Percentiles rank a stretch among this genome's conserved stretches.
Evolutionary conservation across 1,284 basidiomycete species (phyloP).

Genomic region (Tremellales sp.): DNA sequence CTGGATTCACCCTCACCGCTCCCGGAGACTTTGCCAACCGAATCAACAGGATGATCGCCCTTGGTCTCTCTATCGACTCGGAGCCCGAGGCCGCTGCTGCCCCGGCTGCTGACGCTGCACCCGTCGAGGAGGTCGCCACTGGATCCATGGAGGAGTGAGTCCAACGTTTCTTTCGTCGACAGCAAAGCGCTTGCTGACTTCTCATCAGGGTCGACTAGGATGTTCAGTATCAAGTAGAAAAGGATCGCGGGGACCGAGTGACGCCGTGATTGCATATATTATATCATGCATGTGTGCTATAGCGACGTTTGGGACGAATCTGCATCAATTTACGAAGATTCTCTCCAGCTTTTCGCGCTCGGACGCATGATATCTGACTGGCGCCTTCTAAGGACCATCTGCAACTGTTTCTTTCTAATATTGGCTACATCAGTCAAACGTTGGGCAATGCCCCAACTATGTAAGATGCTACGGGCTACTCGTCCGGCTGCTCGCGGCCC

Average conservation of each 20-base stretch:
- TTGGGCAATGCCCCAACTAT: too few species aligned
- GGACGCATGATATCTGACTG: too few species aligned
- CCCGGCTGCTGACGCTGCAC: conserved; percentile 20
- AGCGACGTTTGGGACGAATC: too few species aligned
- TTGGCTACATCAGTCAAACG: too few species aligned
- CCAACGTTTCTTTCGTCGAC: conserved; percentile 19
- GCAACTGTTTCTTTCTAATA: too few species aligned
- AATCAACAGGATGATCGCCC: conserved; percentile 93
- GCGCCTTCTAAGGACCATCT: too few species aligned
- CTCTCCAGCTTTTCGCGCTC: too few species aligned
- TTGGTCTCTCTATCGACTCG: conserved; percentile 56
- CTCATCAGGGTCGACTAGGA: neutral
- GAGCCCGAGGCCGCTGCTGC: conserved; percentile 32
- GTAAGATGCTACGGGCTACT: too few species aligned
- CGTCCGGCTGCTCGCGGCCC: conserved; percentile 36
- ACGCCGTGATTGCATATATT: neutral
- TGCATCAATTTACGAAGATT: too few species aligned
- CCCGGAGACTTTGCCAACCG: conserved; percentile 93
- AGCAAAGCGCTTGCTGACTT: neutral
- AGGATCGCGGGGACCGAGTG: too few species aligned
- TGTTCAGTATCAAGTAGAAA: neutral
- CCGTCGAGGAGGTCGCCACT: conserved; percentile 42
- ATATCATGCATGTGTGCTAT: neutral
- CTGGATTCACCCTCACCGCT: conserved; percentile 92
- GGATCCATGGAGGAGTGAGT: conserved; percentile 50